Evolutionary conservation across 257 asterid genomes (phyloP), one percentile per base, ranked within the genome.

Genomic region (Przewalskia tangutica): DNA sequence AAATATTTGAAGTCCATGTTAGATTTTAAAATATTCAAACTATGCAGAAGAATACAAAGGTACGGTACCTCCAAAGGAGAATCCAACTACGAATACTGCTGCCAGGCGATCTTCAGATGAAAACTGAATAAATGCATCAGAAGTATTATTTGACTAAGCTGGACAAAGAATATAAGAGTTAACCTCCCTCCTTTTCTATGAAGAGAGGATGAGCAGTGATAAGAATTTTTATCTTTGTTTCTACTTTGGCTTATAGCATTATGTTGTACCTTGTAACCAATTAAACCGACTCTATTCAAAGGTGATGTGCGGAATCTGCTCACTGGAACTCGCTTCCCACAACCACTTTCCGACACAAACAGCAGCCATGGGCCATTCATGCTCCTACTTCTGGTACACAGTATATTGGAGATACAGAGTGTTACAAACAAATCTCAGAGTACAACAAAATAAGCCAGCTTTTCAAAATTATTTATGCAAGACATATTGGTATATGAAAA

Each of bases 261-360:
- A 73, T 40, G 60, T 62, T 86, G 32, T 81, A 94, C 98, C 97
- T 94, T 96, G 93, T 90, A 92, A 82, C 99, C 98, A 84, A 73
- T 96, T 88, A 96, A 84, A 71, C 99, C 99, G 65, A 86, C 86
- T 88, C 97, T 91, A 66, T 93, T 96, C 81, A 96, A 85, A n/a
- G 89, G 87, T 78, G 93, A 89, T 68, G 80, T 86, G 64, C 93
- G 94, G 89, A 96, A 96, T 55, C 87, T 89, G 87, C 92, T 86
- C 73, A 96, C 91, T 77, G 99, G 97, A 84, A 96, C 99, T 85
- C 99, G 89, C 91, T 96, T 96, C 66, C 99, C 99, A 71, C 36
- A 84, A 60, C 99, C 99, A 88, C 82, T 94, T 84, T 93, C 98
- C 2, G 98, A 91, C 86, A 96, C 90, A 81, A 96, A 96, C 82